These are phyloP conservation scores for Tephrocybe sp. DNA, from an alignment of 768 basidiomycete genomes.

Conservation along the genomic window DNA sequence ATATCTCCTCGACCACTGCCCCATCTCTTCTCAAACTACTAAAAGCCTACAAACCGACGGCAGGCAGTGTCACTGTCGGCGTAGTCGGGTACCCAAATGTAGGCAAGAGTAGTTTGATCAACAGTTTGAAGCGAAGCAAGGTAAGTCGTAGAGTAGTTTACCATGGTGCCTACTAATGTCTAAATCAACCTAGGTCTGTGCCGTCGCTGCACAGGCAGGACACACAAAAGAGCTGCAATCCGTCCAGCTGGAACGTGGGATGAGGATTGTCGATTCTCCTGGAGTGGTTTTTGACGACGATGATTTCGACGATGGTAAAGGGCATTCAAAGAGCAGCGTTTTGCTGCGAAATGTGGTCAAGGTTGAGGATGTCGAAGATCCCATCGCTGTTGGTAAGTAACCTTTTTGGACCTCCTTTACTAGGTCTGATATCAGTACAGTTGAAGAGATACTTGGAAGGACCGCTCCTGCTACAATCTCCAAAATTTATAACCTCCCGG, in stretches of 20 bases:
- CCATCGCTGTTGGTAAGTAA: conserved; percentile 77
- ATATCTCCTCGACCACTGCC: conserved; percentile 77
- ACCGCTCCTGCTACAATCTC: conserved; percentile 72
- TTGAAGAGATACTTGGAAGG: conserved; percentile 82
- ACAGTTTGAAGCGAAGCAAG: conserved; percentile 85
- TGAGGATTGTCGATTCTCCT: conserved; percentile 93
- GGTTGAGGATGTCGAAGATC: conserved; percentile 90
- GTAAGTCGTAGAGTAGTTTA: conserved; percentile 31
- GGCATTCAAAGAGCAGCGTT: conserved; percentile 57
- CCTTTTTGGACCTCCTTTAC: background rate
- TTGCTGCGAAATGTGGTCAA: conserved; percentile 87
- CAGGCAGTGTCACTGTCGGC: conserved; percentile 78
- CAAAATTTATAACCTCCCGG: conserved; percentile 84
- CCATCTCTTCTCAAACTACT: conserved; percentile 78
- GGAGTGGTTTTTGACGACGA: conserved; percentile 95
- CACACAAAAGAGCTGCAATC: conserved; percentile 93
- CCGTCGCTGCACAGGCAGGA: conserved; percentile 92
- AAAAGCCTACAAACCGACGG: conserved; percentile 77
- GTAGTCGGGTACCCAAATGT: conserved; percentile 98
- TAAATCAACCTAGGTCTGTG: conserved; percentile 64
- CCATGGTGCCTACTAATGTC: background rate
- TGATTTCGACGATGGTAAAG: conserved; percentile 39
- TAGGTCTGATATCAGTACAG: conserved; percentile 35
- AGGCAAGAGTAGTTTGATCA: conserved; percentile 94
- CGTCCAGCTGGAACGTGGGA: conserved; percentile 87